Percentiles rank a stretch among this genome's conserved stretches.
phyloP scores from a whole-genome alignment of 257 asterid species.

The Craterostigma plantagineum region DNA sequence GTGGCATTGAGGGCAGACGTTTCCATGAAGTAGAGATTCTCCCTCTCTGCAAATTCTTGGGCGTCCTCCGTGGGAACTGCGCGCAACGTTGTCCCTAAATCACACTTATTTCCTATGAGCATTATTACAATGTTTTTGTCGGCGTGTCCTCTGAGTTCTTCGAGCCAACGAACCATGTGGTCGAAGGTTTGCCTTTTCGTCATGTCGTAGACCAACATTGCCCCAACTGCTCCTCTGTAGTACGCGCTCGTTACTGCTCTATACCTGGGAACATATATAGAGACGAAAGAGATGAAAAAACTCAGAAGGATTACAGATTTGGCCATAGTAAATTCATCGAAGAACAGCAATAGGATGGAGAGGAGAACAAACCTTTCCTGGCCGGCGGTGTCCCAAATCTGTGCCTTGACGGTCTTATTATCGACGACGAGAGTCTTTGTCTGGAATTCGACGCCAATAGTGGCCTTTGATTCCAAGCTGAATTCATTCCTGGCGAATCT shows the following conservation, averaged over 20 bases:
- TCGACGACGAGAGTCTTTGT: conserved; percentile 70
- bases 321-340: too few species aligned
- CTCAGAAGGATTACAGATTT: too few species aligned
- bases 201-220: conserved; percentile 50
- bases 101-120: conserved; percentile 47
- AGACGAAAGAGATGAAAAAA: too few species aligned
- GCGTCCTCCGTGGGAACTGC: conserved; percentile 58
- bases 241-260: conserved; percentile 59
- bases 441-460: conserved; percentile 83
- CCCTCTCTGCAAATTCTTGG: conserved; percentile 50
- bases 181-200: conserved; percentile 48
- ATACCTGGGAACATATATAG: conserved; percentile 20
- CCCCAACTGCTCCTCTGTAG: conserved; percentile 56
- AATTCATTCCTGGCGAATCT: conserved; percentile 85
- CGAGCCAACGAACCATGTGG: conserved; percentile 55
- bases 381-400: conserved; percentile 98
- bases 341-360: too few species aligned
- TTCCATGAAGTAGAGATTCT: conserved; percentile 45
- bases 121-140: conserved; percentile 51
- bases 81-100: conserved; percentile 33
- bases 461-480: conserved; percentile 72
- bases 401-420: conserved; percentile 72
- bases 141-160: conserved; percentile 47
- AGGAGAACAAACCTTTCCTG: conserved; percentile 41
- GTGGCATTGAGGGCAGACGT: conserved; percentile 52